Conservation (phyloP, 192 early-diverging fungal species). For the Physocladia obscura region DNA sequence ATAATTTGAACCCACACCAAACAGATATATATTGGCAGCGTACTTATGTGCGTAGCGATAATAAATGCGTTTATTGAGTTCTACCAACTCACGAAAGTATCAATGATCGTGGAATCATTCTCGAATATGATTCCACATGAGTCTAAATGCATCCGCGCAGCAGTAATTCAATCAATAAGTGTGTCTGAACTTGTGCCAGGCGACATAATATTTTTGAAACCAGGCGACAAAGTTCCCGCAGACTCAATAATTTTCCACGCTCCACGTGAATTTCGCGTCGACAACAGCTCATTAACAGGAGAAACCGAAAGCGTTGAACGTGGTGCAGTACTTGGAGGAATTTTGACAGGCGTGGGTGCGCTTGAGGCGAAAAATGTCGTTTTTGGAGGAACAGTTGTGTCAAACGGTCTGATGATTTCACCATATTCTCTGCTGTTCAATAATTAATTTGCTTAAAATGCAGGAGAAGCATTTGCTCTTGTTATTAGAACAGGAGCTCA, state of each 20-base stretch:
- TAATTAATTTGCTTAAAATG: neutral
- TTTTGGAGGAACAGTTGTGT: conserved; percentile 45
- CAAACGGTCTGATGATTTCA: conserved; percentile 21
- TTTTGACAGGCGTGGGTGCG: conserved; percentile 25
- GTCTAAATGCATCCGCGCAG: conserved; percentile 37
- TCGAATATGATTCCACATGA: conserved; percentile 45
- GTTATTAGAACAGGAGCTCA: conserved; percentile 50
- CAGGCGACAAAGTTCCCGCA: conserved; percentile 48
- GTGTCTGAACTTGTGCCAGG: conserved; percentile 44
- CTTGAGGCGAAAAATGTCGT: conserved; percentile 51
- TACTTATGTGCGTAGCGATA: conserved; percentile 51
- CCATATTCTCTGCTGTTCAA: neutral
- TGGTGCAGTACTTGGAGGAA: conserved; percentile 14
- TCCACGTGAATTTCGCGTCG: conserved; percentile 44
- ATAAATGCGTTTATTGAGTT: conserved; percentile 59
- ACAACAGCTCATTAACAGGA: conserved; percentile 53
- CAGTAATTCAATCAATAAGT: conserved; percentile 10
- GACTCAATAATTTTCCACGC: conserved; percentile 39
- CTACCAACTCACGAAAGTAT: conserved; percentile 64
- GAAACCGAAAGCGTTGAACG: conserved; percentile 46
- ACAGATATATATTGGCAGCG: conserved; percentile 48
- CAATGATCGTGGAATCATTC: conserved; percentile 79
- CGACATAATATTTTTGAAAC: conserved; percentile 40
- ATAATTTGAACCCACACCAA: neutral
- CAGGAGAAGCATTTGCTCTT: conserved; percentile 51